These are phyloP conservation scores for Raffaelea deltoideospora DNA, from an alignment of 2,329 filamentous ascomycete species.

Conservation along the genomic window DNA sequence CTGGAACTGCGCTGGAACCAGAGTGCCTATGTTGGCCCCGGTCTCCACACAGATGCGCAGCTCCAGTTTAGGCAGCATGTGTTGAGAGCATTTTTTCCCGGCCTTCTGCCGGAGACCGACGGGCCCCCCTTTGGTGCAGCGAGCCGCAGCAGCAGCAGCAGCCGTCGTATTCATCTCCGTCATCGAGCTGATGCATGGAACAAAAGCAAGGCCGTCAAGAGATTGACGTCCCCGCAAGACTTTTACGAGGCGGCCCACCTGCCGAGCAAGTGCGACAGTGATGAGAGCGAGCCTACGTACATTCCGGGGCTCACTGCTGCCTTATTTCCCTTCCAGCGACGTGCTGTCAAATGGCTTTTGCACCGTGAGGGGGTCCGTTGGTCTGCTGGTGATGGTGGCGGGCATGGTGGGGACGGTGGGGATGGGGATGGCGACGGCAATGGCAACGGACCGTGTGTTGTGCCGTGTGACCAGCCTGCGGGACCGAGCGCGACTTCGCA, in stretches of 20 bases:
- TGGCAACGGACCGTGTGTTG: constrained; percentile 10
- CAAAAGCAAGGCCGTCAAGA: background rate
- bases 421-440: constrained; percentile 5
- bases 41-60: constrained; percentile 1
- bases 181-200: background rate
- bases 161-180: too few relatives aligned
- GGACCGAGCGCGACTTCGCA: constrained; percentile 21
- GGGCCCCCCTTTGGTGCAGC: background rate
- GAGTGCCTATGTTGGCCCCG: constrained; percentile 7
- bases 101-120: background rate
- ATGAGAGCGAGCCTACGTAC: constrained; percentile 19
- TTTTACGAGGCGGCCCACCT: constrained; percentile 60
- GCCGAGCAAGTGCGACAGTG: constrained; percentile 29
- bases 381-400: constrained; percentile 10
- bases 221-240: constrained; percentile 26
- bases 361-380: constrained; percentile 46
- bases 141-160: background rate
- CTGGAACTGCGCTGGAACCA: constrained; percentile 17
- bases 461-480: constrained; percentile 8
- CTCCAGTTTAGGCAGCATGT: background rate
- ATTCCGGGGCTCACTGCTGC: constrained; percentile 30
- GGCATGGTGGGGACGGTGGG: constrained; percentile 3
- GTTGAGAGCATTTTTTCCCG: constrained; percentile 10
- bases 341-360: constrained; percentile 57
- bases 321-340: constrained; percentile 58